Base-by-base conservation (phyloP, 805 yeast species). In the Candida broadrunensis region DNA sequence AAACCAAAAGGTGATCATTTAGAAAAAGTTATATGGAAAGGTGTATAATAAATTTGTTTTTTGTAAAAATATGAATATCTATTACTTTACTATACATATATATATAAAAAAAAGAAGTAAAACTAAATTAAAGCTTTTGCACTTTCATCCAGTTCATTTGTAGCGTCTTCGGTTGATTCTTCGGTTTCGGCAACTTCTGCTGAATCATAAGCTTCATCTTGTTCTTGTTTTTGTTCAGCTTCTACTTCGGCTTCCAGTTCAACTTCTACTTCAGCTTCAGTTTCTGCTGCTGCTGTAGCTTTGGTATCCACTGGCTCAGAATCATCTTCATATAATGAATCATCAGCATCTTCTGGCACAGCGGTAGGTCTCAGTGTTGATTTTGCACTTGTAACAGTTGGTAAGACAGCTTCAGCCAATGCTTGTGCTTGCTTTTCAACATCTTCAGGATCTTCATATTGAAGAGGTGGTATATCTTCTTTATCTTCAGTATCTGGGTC, bases 1-100 rank as follows among this genome's bases (percentile, higher is more conserved):
- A 75, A 75, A 33, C 64, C 81, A 13, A 81, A 80, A 56, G 77
- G 78, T 23, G 89, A 85, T 49, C 69, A 73, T 41, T 66, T 86
- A 32, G 91, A 86, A 50, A 87, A 84, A 52, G 68, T 80, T 13
- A 59, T 80, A 4, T 86, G 93, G 93, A 82, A 73, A 51, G 87
- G 80, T 21, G 58, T 85, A 13, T 82, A 56, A n/a, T 46, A 17
- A 5, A 31, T 26, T 13, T 32, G 15, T 16, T 17, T 20, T 33
- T n/a, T 30, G 3, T 23, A 21, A 21, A 11, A 21, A 21, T 7
- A 6, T 11, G 25, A 21, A 21, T 21, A 21, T 7, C 25, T n/a
- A n/a, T n/a, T n/a, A n/a, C n/a, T n/a, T n/a, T n/a, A n/a, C n/a
- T n/a, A n/a, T n/a, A n/a, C n/a, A n/a, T n/a, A 16, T 15, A 11